Evolutionary conservation across 2,329 filamentous ascomycete species (phyloP), one percentile per base, ranked within the genome.

Genomic region (Xylariaceae sp.): DNA sequence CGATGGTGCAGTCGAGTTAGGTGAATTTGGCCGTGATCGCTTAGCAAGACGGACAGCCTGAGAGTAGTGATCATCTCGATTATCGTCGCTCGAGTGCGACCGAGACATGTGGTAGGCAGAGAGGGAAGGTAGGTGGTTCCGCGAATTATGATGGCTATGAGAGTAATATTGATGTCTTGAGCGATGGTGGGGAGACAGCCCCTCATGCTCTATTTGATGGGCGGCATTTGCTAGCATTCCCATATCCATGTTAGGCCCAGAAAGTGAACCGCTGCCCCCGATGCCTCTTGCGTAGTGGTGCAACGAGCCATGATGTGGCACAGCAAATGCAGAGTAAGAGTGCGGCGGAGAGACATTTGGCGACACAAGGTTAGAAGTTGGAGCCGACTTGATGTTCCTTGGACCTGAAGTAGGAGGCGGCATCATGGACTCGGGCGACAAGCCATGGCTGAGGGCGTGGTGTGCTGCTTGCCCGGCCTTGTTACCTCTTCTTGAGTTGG

Each of bases 261-360:
- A 61, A 56, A 74, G 74, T 30, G 72, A 72, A 57, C 73, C 75
- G 54, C 73, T 73, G 42, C 73, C 71, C 42, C 70, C 61, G 61
- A 68, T 62, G 30, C 72, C 74, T 47, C 80, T 75, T 56, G 70
- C 73, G 66, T 82, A 83, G 20, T 79, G 76, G 61, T 81, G 77
- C 33, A 81, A 70, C 48, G 68, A 65, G 10, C 75, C 73, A 54
- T 74, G 74, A 20, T 71, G 66, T 21, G 77, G 73, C 30, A 81
- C 72, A 47, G 67, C 86, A 83, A 75, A 95, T 75, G 72, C 90
- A 73, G 74, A 91, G 77, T 89, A 96, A 1, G 90, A 92, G 74
- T 96, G 91, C 43, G 94, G 93, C 42, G 94, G 94, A 16, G 93
- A 97, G 44, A 97, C 91, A 72, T 97, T 96, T 40, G 93, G 93